Percentiles rank a stretch among this genome's conserved stretches.
phyloP scores from a whole-genome alignment of 2,329 filamentous ascomycete genomes.

The Colletotrichum incanum region DNA sequence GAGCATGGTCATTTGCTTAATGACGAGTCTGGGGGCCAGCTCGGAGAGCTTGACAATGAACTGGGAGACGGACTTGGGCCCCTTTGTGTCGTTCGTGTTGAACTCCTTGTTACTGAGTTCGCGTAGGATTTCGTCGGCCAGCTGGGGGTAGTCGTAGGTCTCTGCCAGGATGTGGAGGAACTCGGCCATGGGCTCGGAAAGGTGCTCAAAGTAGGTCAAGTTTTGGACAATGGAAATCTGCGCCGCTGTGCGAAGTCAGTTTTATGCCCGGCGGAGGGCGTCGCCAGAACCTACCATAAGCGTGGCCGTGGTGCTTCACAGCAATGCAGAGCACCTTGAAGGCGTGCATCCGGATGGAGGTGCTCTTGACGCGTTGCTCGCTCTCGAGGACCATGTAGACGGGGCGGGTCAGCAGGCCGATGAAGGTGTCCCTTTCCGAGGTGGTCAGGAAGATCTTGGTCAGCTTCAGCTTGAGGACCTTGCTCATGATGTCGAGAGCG shows the following conservation, averaged over 20 bases:
- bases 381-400: conserved; percentile 96
- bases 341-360: conserved; percentile 92
- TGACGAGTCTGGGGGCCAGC: conserved; percentile 89
- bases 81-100: conserved; percentile 94
- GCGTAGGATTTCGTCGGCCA: conserved; percentile 92
- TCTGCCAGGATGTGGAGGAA: conserved; percentile 96
- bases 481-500: conserved; percentile 94
- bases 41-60: conserved; percentile 96
- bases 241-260: conserved; percentile 74
- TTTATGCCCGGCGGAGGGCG: conserved; percentile 23
- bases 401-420: conserved; percentile 90
- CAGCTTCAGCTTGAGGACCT: conserved; percentile 93
- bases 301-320: conserved; percentile 97
- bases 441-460: conserved; percentile 96
- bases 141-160: conserved; percentile 97
- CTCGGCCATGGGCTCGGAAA: conserved; percentile 99
- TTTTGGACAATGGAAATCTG: conserved; percentile 99
- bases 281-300: conserved; percentile 77
- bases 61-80: conserved; percentile 94
- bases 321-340: conserved; percentile 98
- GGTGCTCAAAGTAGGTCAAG: conserved; percentile 96
- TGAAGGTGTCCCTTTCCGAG: conserved; percentile 95
- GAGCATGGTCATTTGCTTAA: conserved; percentile 96
- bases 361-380: conserved; percentile 92
- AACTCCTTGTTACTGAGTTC: conserved; percentile 99